Evolutionary conservation across 2,329 filamentous ascomycete genomes (phyloP).

Genomic region (Arthrobotrys conoides): DNA sequence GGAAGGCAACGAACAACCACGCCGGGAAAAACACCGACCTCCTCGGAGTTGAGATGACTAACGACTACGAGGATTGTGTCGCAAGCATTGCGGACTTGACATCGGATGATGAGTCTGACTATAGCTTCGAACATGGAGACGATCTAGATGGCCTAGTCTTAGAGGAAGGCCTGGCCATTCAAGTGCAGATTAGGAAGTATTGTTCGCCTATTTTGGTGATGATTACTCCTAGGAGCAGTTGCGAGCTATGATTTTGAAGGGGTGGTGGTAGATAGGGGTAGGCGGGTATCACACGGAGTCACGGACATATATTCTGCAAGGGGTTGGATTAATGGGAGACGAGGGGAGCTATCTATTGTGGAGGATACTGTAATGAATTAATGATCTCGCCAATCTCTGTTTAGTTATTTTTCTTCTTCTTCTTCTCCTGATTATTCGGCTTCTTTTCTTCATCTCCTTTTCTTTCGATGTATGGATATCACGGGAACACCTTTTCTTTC

Average conservation of each 20-base stretch:
- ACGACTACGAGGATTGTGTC: slow-evolving; percentile 54
- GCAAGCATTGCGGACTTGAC: slow-evolving; percentile 53
- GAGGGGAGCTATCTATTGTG: background rate
- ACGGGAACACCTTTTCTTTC: slow-evolving; percentile 22
- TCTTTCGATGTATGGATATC: slow-evolving; percentile 12
- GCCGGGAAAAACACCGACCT: slow-evolving; percentile 38
- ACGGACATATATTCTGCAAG: slow-evolving; percentile 21
- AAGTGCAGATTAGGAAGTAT: slow-evolving; percentile 43
- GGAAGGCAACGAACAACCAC: background rate
- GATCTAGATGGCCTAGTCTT: slow-evolving; percentile 51
- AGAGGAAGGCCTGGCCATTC: slow-evolving; percentile 50
- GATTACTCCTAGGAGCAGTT: slow-evolving; percentile 43
- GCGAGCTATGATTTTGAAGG: slow-evolving; percentile 30
- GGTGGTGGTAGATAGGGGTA: background rate
- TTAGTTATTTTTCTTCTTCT: background rate
- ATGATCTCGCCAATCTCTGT: slow-evolving; percentile 14
- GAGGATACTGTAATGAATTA: slow-evolving; percentile 36
- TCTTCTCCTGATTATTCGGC: no score
- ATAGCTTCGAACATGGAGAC: slow-evolving; percentile 47
- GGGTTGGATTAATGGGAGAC: slow-evolving; percentile 8
- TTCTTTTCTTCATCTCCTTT: background rate
- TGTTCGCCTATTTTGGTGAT: slow-evolving; percentile 38
- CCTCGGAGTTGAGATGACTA: slow-evolving; percentile 26
- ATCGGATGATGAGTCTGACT: slow-evolving; percentile 56
- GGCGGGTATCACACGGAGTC: slow-evolving; percentile 14